Conservation (phyloP, 768 basidiomycete genomes). For the Lenzites betulinus region DNA sequence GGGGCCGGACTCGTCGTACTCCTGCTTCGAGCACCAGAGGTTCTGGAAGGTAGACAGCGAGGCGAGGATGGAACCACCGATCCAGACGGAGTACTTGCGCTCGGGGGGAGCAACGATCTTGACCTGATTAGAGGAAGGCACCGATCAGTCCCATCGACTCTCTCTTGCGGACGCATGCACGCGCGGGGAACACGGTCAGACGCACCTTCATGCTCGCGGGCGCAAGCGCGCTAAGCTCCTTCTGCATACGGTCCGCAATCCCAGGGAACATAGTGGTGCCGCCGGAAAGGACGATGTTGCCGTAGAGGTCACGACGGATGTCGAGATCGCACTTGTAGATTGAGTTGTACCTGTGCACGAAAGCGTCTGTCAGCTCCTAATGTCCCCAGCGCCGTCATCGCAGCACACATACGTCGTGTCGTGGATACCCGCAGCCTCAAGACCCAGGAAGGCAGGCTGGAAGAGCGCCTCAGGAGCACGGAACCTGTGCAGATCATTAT, state of each 20-base stretch:
- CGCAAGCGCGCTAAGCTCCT: slow-evolving; percentile 66
- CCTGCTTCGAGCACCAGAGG: slow-evolving; percentile 63
- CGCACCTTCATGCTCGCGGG: slow-evolving; percentile 66
- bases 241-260: slow-evolving; percentile 71
- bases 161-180: not conserved
- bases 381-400: not conserved
- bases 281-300: slow-evolving; percentile 63
- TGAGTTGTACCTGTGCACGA: slow-evolving; percentile 57
- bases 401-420: slow-evolving; percentile 67
- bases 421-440: slow-evolving; percentile 73
- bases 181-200: not conserved
- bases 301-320: slow-evolving; percentile 56
- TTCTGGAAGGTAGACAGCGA: slow-evolving; percentile 69
- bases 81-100: slow-evolving; percentile 72
- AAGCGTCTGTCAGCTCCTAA: not conserved
- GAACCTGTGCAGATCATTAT: slow-evolving; percentile 45
- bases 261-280: slow-evolving; percentile 66
- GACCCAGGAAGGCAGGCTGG: slow-evolving; percentile 88
- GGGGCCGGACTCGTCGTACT: slow-evolving; percentile 60
- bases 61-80: slow-evolving; percentile 51
- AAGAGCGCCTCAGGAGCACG: slow-evolving; percentile 93
- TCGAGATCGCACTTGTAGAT: slow-evolving; percentile 73
- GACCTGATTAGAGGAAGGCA: slow-evolving; percentile 34
- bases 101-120: slow-evolving; percentile 71
- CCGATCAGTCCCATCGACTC: slow-evolving; percentile 3